Percentiles rank a stretch among this genome's conserved stretches.
Conservation (phyloP, 495 filamentous ascomycete genomes). For the Trichoderma orchidacearum region DNA sequence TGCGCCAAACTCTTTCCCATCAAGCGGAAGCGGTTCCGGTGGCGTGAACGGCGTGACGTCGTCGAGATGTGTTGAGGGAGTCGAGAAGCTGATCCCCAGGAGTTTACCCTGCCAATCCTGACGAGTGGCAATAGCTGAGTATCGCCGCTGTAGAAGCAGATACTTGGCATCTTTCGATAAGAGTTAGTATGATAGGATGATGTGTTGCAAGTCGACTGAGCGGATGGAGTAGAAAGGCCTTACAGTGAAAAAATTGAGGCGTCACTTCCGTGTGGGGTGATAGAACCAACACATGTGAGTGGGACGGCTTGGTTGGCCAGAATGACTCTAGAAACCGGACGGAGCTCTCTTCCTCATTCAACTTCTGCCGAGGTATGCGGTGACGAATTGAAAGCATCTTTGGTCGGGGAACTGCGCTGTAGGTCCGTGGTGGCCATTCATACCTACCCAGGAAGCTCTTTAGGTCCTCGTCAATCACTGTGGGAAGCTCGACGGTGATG, state of each 20-base stretch:
- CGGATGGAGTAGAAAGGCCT: constrained; percentile 5
- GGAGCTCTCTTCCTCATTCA: constrained; percentile 49
- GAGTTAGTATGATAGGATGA: not conserved
- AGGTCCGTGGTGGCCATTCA: constrained; percentile 44
- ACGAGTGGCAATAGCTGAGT: constrained; percentile 37
- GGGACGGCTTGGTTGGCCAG: constrained; percentile 47
- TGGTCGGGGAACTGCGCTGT: constrained; percentile 18
- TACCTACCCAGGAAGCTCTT: constrained; percentile 45
- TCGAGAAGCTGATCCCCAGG: constrained; percentile 62
- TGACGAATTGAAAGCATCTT: constrained; percentile 54
- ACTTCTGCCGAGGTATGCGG: constrained; percentile 41
- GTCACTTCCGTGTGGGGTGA: constrained; percentile 65
- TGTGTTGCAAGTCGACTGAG: too few species aligned
- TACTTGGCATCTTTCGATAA: constrained; percentile 49
- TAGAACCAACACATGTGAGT: constrained; percentile 63
- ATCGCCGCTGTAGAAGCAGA: constrained; percentile 54
- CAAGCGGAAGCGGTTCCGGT: constrained; percentile 21
- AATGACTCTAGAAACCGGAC: constrained; percentile 67
- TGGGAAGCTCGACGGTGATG: constrained; percentile 69
- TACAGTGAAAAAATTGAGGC: constrained; percentile 65
- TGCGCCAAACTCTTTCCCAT: constrained; percentile 7
- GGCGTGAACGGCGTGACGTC: constrained; percentile 35
- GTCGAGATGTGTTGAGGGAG: constrained; percentile 48
- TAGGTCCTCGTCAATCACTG: constrained; percentile 45
- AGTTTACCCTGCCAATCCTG: constrained; percentile 36